Base-by-base conservation (phyloP, 768 basidiomycete genomes). In the Russula earlei region DNA sequence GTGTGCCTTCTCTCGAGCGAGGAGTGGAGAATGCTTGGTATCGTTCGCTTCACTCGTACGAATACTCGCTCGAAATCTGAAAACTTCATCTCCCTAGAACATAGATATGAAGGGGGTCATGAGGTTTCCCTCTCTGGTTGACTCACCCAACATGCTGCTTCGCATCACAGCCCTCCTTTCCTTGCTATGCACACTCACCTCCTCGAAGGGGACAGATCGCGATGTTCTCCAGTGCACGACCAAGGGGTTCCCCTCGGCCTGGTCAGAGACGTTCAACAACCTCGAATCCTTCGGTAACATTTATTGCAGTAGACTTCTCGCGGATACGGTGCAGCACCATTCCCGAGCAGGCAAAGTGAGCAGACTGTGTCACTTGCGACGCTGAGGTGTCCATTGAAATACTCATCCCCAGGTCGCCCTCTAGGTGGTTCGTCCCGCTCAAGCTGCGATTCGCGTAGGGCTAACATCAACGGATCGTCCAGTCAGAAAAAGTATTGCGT, bases 221-320 rank as follows among this genome's bases (percentile, higher is more conserved):
- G 47, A 54, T 14, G 57, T 58, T n/a, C 41, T 58, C 20, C 57
- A 58, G 29, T 58, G 57, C n/a, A 54, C 57, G 27, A 58, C 57
- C 25, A 58, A 58, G 42, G 57, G 52, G 4, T 58, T 54, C 42
- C 54, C 57, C 12, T 43, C 52, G 0, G 37, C 57, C 41, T 58
- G 57, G 57, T 58, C 41, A 12, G 57, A 54, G 36, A 44, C 41
- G 20, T 54, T 58, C 52, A 58, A 58, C 42, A 48, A 44, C 1
- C 7, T 58, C 22, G 22, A 49, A 54, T 46, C 11, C 52, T 17
- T 46, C 52, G 3, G 52, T 46, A 7, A 58, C 57, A 19, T 58
- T 58, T 41, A 38, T 58, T 25, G 57, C 42, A 7, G 57, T 58
- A 5, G 57, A 58, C 12, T 58, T 52, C 41, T 54, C 52, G 8